Evolutionary conservation across 768 basidiomycete genomes (phyloP), one percentile per base, ranked within the genome.

Genomic region (Mycena epipterygia): DNA sequence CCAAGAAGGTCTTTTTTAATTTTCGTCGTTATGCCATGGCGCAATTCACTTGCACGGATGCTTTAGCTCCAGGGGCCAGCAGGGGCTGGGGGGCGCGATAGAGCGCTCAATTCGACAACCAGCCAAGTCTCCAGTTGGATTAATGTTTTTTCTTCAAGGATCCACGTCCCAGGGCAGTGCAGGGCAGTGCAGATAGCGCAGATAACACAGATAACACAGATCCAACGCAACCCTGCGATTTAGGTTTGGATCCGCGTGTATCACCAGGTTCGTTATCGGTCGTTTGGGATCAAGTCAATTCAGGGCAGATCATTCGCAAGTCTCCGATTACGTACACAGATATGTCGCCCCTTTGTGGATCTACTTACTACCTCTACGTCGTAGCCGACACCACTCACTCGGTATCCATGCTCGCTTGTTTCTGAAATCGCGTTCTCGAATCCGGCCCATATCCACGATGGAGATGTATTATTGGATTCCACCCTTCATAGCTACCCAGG

Each of bases 11-110:
- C 13, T 32, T 7, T 30, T 14, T 66, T 42, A 53, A 65, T 66
- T 73, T 48, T 66, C 41, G 72, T 73, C 60, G 72, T 46, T 61
- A 73, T 66, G 72, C 42, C 44, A 23, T 23, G 44, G n/a, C 4
- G 16, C 39, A n/a, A n/a, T n/a, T n/a, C n/a, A n/a, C n/a, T n/a
- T n/a, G n/a, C n/a, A n/a, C n/a, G n/a, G n/a, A n/a, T n/a, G n/a
- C n/a, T n/a, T n/a, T n/a, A n/a, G n/a, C n/a, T n/a, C n/a, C n/a
- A n/a, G n/a, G n/a, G n/a, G n/a, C n/a, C n/a, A n/a, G n/a, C n/a
- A n/a, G n/a, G n/a, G n/a, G n/a, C n/a, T n/a, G n/a, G n/a, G n/a
- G n/a, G n/a, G n/a, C n/a, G n/a, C n/a, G n/a, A n/a, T n/a, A n/a
- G n/a, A n/a, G 39, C 16, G 39, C 39, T 9, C 39, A 17, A 17